phyloP scores from a whole-genome alignment of 2,329 filamentous ascomycete species.

The Aspergillus japonicus region DNA sequence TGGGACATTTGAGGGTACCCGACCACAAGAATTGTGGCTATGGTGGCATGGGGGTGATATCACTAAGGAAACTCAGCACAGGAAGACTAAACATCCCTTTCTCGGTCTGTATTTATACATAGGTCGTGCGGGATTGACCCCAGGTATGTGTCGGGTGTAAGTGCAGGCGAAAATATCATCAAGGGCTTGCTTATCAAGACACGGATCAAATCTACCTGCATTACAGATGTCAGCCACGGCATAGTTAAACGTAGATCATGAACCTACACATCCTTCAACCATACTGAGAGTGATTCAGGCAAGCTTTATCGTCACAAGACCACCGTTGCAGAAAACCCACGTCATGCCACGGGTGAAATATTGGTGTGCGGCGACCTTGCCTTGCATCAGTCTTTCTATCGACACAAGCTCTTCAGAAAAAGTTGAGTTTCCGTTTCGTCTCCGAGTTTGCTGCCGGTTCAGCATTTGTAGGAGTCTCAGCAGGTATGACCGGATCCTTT shows the following conservation, averaged over 20 bases:
- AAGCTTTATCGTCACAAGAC: too few species aligned
- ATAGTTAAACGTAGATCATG: too few species aligned
- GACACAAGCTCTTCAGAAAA: conserved; percentile 24
- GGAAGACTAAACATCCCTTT: not conserved
- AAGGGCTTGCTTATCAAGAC: not conserved
- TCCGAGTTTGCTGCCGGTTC: conserved; percentile 16
- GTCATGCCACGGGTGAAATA: not conserved
- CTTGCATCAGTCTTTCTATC: not conserved
- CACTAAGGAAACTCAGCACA: not conserved
- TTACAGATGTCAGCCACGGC: not conserved
- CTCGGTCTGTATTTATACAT: not conserved
- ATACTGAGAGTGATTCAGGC: not conserved
- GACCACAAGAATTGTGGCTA: not conserved
- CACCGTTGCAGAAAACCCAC: too few species aligned
- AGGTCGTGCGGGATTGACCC: not conserved
- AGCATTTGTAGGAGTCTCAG: conserved; percentile 11
- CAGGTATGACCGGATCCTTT: conserved; percentile 19
- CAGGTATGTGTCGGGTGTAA: not conserved
- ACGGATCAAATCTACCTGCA: not conserved
- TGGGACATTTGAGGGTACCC: not conserved
- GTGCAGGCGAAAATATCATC: not conserved
- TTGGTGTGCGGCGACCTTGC: not conserved
- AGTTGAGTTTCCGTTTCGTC: conserved; percentile 29
- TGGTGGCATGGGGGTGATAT: not conserved
- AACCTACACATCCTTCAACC: not conserved